Percentiles rank a stretch among this genome's conserved stretches.
These are phyloP conservation scores for Mortierella sp. DNA, from an alignment of 371 early-diverging fungal species.

Conservation along the genomic window DNA sequence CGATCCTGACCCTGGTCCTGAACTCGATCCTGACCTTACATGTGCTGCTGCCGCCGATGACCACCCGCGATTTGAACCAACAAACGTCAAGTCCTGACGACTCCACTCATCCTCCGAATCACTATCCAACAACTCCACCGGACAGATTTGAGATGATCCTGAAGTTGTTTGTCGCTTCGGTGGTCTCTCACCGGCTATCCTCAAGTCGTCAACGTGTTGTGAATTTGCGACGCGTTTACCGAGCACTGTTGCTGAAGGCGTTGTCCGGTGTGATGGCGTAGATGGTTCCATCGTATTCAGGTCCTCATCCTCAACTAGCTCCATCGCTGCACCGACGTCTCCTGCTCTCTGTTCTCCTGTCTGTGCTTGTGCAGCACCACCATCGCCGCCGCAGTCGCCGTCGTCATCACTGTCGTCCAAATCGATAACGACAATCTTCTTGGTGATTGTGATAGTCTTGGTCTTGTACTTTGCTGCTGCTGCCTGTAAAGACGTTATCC, in stretches of 20 bases:
- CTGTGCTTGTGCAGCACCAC: background rate
- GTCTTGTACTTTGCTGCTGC: background rate
- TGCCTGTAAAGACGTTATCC: background rate
- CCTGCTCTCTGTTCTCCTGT: background rate
- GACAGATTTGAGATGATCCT: conserved; percentile 24
- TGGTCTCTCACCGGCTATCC: background rate
- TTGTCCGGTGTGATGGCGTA: background rate
- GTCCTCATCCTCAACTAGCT: background rate
- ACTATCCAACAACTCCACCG: conserved; percentile 26
- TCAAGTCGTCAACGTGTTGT: background rate
- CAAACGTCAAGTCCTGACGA: background rate
- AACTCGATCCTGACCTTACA: background rate
- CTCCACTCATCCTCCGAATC: conserved; percentile 23
- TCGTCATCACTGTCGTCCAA: conserved; percentile 21
- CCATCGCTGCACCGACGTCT: background rate
- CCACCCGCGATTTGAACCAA: background rate
- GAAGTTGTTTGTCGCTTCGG: background rate
- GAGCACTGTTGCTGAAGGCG: conserved; percentile 12
- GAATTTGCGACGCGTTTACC: conserved; percentile 16
- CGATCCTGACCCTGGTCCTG: background rate
- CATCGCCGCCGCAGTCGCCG: background rate
- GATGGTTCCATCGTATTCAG: background rate
- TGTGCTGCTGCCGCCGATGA: background rate
- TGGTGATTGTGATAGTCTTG: background rate
- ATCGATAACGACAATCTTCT: conserved; percentile 14